Evolutionary conservation across 345 rosid species (phyloP), one percentile per base, ranked within the genome.

Genomic region (Linum usitatissimum): DNA sequence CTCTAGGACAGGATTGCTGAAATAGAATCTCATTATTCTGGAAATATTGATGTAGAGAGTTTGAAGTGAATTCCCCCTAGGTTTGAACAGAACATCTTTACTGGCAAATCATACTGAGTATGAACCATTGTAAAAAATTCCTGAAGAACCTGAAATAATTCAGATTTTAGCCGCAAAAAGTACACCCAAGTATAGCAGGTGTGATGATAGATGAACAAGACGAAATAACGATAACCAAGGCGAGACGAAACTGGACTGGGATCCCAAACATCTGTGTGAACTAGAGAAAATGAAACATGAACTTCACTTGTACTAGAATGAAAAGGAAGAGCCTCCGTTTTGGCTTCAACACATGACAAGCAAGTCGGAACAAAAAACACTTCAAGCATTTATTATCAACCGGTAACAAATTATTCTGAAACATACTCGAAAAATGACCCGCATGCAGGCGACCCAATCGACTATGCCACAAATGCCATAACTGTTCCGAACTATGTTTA

Each of bases 41-140:
- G 0, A 71, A 15, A 31, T 38, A 70, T 36, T 9, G 5, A 5
- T 65, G 51, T 51, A 70, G 60, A 0, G 9, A 30, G 9, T 12
- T 0, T 4, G 51, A 70, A 48, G 60, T 70, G 38, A 64, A 70
- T 19, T 70, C 60, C 69, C 63, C 3, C 30, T 48, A 3, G 5
- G 59, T 64, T 0, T 0, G 51, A 59, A 0, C 64, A 5, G 0
- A 70, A 12, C 1, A 40, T 6, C 6, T 64, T 64, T 13, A 70
- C 62, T 6, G 3, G 0, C 6, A 61, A 10, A 57, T 53, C 34
- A 36, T 57, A 72, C 31, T 63, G 48, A 12, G 54, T 67, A 4
- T 49, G 56, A 19, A 36, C 30, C 23, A 13, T 31, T 0, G 61
- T 38, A 0, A 58, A 0, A 58, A 67, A 56, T 12, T 1, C 31